Base-by-base conservation (phyloP, 2,329 filamentous ascomycete genomes). In the Emericellopsis atlantica region DNA sequence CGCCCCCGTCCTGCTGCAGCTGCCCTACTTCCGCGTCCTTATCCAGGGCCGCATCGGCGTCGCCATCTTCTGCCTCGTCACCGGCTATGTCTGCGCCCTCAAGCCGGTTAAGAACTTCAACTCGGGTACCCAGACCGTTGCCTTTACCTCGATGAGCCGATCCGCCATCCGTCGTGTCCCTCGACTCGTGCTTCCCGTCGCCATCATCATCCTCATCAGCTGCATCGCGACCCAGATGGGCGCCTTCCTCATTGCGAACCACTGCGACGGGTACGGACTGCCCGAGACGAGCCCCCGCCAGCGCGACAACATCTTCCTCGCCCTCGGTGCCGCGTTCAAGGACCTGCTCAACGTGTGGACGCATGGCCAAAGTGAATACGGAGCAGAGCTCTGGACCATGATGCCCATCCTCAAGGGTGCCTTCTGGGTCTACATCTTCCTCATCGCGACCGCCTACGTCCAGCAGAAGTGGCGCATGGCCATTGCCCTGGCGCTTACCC, bases 31-130 rank as follows among this genome's bases (percentile, higher is more conserved):
- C 43, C 72, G 76, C 42, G 67, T 81, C 37, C 61, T 73, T 32
- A 64, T 71, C 39, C 74, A 77, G 50, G 76, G 79, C 18, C 69
- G 79, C 14, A 73, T 76, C 36, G 79, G 78, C 55, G 79, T 82
- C 3, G 71, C 76, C 12, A 75, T 81, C 46, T 81, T 82, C 57
- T 71, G 79, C 50, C 65, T 82, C 37, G 74, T 80, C 32, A 76
- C 76, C 18, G 76, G 76, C 43, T 80, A 78, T 49, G 76, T 79
- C 40, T 79, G 77, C 57, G 70, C 73, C 4, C 64, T 79, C 40
- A 78, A 79, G 50, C 72, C 76, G 14, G 67, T 80, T 44, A 65
- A 67, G 41, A 67, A 73, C 40, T 70, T 64, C 50, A 67, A 71
- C 40, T 60, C 69, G 26, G 74, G 72, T 40, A 66, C 73, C 48